Conservation (phyloP, 805 yeast genomes). For the Barnettozyma sucrosica region DNA sequence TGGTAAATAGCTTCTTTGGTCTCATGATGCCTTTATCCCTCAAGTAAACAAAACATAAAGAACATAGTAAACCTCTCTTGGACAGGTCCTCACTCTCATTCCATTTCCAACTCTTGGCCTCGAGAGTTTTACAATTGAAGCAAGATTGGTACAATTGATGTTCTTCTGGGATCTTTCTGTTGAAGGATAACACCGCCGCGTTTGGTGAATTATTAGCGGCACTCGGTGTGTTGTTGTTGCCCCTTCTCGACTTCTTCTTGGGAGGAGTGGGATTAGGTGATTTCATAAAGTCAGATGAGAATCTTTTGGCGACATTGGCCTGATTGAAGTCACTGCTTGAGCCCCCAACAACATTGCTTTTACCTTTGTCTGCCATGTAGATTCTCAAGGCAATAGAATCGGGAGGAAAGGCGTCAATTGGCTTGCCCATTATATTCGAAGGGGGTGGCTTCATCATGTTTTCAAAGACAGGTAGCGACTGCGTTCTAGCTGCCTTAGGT, state of each 20-base stretch:
- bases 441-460: slow-evolving; percentile 12
- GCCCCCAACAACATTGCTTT: slow-evolving; percentile 8
- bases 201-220: neutral
- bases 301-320: slow-evolving; percentile 21
- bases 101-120: slow-evolving; percentile 26
- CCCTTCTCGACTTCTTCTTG: slow-evolving; percentile 7
- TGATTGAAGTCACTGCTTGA: slow-evolving; percentile 2
- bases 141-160: slow-evolving; percentile 20
- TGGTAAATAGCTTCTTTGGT: slow-evolving; percentile 19
- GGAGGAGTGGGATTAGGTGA: neutral
- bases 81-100: slow-evolving; percentile 21
- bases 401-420: slow-evolving; percentile 21
- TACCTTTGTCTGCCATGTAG: slow-evolving; percentile 22
- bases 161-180: slow-evolving; percentile 10
- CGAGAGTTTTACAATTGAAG: slow-evolving; percentile 22
- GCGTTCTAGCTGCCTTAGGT: slow-evolving; percentile 42
- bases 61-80: slow-evolving; percentile 23
- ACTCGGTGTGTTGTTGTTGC: neutral
- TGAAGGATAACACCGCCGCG: neutral
- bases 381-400: slow-evolving; percentile 26
- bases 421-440: slow-evolving; percentile 7
- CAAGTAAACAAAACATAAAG: slow-evolving; percentile 22
- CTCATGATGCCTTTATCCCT: slow-evolving; percentile 23
- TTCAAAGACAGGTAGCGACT: slow-evolving; percentile 34
- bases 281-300: slow-evolving; percentile 24